phyloP scores from a whole-genome alignment of 176 grass and related monocot genomes.

The Neostapfia colusana region DNA sequence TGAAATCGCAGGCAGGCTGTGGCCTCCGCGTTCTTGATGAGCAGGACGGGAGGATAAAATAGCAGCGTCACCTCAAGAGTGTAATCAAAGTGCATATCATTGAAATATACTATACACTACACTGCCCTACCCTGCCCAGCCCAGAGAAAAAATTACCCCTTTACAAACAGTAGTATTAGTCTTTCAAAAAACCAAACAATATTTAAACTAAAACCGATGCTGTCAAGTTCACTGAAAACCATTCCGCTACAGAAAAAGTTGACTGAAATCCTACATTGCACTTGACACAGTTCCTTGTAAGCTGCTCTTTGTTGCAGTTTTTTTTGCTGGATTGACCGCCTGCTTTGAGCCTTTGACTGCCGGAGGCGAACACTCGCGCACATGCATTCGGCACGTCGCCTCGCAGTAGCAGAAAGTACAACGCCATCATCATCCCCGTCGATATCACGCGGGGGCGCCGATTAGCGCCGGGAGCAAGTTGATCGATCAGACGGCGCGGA shows the following conservation, averaged over 20 bases:
- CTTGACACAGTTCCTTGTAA: background rate
- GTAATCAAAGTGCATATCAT: conserved; percentile 11
- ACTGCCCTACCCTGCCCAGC: background rate
- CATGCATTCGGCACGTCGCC: conserved; percentile 15
- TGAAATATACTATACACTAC: background rate
- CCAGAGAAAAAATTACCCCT: background rate
- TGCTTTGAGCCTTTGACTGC: conserved; percentile 26
- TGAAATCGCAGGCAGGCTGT: conserved; percentile 3
- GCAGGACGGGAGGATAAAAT: conserved; percentile 25
- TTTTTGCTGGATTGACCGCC: background rate
- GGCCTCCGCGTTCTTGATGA: conserved; percentile 29
- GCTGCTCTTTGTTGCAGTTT: background rate
- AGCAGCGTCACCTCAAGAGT: conserved; percentile 48
- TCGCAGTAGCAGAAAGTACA: conserved; percentile 16
- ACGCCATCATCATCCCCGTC: background rate
- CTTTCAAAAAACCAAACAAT: too few relatives aligned
- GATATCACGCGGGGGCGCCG: background rate
- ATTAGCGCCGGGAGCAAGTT: background rate
- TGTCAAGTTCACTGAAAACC: background rate
- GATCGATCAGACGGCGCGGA: background rate
- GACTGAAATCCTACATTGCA: background rate
- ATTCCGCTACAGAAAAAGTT: too few relatives aligned
- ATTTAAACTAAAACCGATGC: background rate
- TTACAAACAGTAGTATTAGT: too few relatives aligned
- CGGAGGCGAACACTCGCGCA: background rate